Conservation (phyloP, 768 basidiomycete genomes). For the Hirschioporus abietinus region DNA sequence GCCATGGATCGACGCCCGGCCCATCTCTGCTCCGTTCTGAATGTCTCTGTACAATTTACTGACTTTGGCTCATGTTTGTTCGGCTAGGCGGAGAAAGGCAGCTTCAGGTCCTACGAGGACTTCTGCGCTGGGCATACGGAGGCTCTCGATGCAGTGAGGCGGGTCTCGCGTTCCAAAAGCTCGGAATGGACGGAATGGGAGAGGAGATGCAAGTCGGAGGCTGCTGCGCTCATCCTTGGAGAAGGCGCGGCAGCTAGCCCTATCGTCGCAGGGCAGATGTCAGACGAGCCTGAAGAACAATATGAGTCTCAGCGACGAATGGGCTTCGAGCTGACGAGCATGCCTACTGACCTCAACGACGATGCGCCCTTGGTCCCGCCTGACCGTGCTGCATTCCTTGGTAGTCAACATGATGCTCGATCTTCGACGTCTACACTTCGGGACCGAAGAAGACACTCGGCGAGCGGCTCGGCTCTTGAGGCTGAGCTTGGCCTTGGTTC, state of each 20-base stretch:
- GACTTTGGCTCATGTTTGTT: background rate
- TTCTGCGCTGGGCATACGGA: conserved; percentile 88
- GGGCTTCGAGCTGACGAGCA: conserved; percentile 13
- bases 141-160: conserved; percentile 70
- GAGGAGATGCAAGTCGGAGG: conserved; percentile 59
- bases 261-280: conserved; percentile 13
- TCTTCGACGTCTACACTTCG: background rate
- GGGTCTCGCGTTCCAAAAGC: conserved; percentile 54
- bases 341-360: conserved; percentile 28
- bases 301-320: conserved; percentile 9
- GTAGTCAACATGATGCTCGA: background rate
- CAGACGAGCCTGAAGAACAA: conserved; percentile 6
- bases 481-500: background rate
- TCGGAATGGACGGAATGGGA: conserved; percentile 84
- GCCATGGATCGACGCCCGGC: background rate
- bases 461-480: background rate
- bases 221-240: conserved; percentile 32
- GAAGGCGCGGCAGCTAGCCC: conserved; percentile 12
- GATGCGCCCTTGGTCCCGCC: conserved; percentile 2
- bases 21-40: background rate
- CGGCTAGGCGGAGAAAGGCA: background rate
- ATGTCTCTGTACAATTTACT: background rate
- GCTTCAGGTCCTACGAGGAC: conserved; percentile 73
- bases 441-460: background rate
- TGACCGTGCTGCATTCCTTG: background rate